These are phyloP conservation scores for Orbilia javanica DNA, from an alignment of 2,329 filamentous ascomycete species.

Conservation along the genomic window DNA sequence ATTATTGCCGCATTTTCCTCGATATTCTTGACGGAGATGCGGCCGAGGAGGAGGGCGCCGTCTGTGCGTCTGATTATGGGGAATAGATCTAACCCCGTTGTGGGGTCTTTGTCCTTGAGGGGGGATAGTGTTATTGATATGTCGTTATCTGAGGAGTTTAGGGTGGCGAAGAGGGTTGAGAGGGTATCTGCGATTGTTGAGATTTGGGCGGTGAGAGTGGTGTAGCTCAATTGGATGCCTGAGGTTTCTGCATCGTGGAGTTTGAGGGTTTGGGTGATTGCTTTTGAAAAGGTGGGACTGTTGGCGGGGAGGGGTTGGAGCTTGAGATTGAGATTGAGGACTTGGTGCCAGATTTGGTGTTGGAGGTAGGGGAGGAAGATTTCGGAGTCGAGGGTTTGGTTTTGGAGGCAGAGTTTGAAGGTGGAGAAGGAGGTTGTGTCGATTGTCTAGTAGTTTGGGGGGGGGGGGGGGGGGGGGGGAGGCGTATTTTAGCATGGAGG, in stretches of 20 bases:
- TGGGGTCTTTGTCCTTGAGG: not conserved
- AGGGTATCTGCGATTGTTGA: not conserved
- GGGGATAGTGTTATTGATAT: not conserved
- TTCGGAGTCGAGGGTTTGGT: not conserved
- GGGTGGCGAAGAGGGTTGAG: not conserved
- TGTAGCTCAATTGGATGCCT: not conserved
- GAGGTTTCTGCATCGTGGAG: not conserved
- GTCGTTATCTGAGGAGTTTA: not conserved
- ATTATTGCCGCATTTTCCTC: conserved; percentile 25
- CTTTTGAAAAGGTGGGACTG: not conserved
- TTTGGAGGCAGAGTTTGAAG: not conserved
- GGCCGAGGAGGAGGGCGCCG: conserved; percentile 14
- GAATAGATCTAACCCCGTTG: conserved; percentile 9
- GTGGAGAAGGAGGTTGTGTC: not conserved
- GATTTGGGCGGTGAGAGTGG: not conserved
- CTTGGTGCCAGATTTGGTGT: conserved; percentile 16
- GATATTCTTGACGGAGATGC: conserved; percentile 18
- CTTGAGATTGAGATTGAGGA: not conserved
- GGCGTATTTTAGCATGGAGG: no score
- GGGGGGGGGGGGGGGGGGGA: no score
- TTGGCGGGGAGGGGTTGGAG: not conserved
- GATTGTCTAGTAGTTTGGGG: not conserved
- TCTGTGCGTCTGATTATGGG: conserved; percentile 13
- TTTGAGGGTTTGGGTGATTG: not conserved
- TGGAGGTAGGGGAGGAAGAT: conserved; percentile 29